Evolutionary conservation across 768 basidiomycete genomes (phyloP), one percentile per base, ranked within the genome.

Genomic region (Lentinula sp.): DNA sequence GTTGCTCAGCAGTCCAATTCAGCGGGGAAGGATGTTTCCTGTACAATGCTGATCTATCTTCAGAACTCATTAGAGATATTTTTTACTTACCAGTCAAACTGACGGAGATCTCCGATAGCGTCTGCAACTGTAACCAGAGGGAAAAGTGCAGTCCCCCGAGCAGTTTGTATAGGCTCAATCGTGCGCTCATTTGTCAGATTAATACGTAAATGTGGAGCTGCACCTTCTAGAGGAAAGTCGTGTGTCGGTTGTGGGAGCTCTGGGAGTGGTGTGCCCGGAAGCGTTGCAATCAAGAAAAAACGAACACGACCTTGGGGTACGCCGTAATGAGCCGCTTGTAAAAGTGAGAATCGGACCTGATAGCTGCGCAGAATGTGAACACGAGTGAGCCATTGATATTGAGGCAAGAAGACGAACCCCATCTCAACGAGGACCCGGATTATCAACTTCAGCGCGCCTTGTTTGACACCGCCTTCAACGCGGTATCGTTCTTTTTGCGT

Each of bases 401-500:
- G 13, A 4, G 8, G 11, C 3, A 39, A 56, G 10, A 10, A 7
- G 31, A 63, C 75, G 57, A 69, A 91, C 91, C 79, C 79, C 82
- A 94, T 83, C 34, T 85, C 82, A 4, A 86, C 66, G 62, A 93
- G 67, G 0, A 84, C 81, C 4, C 84, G 74, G 0, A 84, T 67
- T 18, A 91, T 66, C 16, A 93, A 77, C 69, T 90, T 92, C 1
- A 93, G 67, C 0, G 88, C 88, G 6, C 92, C 91, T 79, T 83
- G 83, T n/a, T 80, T 75, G 42, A 90, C 81, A 0, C 87, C 89
- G 11, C 87, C 88, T 48, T 75, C 77, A 0, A 85, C 75, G n/a
- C 73, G 66, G 70, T 88, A 72, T 34, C 64, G 62, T 11, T 71
- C 70, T 9, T 66, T 72, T 63, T 82, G 80, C 4, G 57, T 68